Percentiles rank a stretch among this genome's conserved stretches.
These are phyloP conservation scores for Albugo laibachii DNA, from an alignment of 352 stramenopile genomes.

Conservation along the genomic window DNA sequence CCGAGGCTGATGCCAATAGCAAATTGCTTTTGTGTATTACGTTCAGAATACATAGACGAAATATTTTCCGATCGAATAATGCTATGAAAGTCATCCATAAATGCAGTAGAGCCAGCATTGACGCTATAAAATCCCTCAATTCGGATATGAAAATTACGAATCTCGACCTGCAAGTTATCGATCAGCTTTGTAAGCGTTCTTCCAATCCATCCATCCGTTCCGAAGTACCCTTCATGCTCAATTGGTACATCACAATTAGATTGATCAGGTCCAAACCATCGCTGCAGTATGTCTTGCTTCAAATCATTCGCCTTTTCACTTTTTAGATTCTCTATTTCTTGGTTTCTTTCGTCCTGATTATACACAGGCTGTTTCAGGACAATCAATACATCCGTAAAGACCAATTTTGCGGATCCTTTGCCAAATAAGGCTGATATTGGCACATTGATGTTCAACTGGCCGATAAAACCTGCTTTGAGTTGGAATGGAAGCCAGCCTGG, in stretches of 20 bases:
- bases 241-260: constrained; percentile 38
- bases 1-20: constrained; percentile 58
- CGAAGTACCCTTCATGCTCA: constrained; percentile 76
- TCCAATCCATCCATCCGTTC: constrained; percentile 73
- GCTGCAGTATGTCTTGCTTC: constrained; percentile 57
- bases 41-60: background rate
- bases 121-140: constrained; percentile 46
- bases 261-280: constrained; percentile 50
- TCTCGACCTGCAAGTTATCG: constrained; percentile 79
- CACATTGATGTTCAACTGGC: constrained; percentile 66
- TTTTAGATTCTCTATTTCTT: constrained; percentile 14
- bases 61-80: background rate
- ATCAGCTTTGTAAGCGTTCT: constrained; percentile 80
- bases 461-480: constrained; percentile 75
- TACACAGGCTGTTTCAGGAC: constrained; percentile 51
- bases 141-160: constrained; percentile 72
- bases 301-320: constrained; percentile 48
- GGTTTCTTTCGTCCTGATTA: constrained; percentile 25
- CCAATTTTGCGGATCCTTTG: constrained; percentile 58
- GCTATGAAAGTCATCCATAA: constrained; percentile 10
- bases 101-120: too few species aligned
- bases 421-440: constrained; percentile 77
- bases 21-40: constrained; percentile 19
- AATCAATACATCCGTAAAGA: constrained; percentile 71
- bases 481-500: constrained; percentile 65